Conservation (phyloP, 2,329 filamentous ascomycete genomes). For the Fonsecaea monophora region DNA sequence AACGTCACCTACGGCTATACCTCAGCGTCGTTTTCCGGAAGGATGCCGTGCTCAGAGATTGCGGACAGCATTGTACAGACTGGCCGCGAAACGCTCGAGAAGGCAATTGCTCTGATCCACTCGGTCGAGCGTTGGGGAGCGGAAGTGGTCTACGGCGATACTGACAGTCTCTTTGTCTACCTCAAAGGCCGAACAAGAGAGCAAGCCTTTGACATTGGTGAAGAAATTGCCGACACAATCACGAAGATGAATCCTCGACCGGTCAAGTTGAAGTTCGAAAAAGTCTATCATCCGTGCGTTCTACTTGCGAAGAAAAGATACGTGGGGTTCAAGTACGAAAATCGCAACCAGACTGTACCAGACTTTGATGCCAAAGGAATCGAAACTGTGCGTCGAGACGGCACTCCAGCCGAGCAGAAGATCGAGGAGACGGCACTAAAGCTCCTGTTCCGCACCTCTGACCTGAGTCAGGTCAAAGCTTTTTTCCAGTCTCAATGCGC, state of each 20-base stretch:
- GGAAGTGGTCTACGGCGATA: conserved; percentile 97
- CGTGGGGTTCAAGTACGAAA: conserved; percentile 96
- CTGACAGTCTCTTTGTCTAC: conserved; percentile 91
- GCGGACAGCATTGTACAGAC: conserved; percentile 98
- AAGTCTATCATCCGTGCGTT: conserved; percentile 95
- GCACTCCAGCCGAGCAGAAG: conserved; percentile 93
- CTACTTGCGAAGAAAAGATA: conserved; percentile 97
- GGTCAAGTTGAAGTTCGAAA: conserved; percentile 96
- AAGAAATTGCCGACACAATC: conserved; percentile 86
- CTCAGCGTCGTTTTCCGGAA: conserved; percentile 92
- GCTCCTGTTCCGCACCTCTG: conserved; percentile 85
- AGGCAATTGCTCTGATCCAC: conserved; percentile 90
- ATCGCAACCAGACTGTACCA: conserved; percentile 73
- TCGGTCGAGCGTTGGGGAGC: conserved; percentile 86
- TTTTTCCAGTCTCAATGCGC: conserved; percentile 90
- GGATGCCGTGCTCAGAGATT: conserved; percentile 98
- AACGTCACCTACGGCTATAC: conserved; percentile 99
- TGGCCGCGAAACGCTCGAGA: conserved; percentile 90
- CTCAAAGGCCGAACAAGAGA: conserved; percentile 85
- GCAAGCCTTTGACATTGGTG: conserved; percentile 89
- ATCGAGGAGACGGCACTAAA: conserved; percentile 92
- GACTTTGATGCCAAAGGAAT: conserved; percentile 99
- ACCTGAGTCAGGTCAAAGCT: conserved; percentile 83
- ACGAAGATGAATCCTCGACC: conserved; percentile 90
- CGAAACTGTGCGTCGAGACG: conserved; percentile 93